These are phyloP conservation scores for Dovyalis caffra DNA, from an alignment of 345 rosid genomes.

Conservation along the genomic window DNA sequence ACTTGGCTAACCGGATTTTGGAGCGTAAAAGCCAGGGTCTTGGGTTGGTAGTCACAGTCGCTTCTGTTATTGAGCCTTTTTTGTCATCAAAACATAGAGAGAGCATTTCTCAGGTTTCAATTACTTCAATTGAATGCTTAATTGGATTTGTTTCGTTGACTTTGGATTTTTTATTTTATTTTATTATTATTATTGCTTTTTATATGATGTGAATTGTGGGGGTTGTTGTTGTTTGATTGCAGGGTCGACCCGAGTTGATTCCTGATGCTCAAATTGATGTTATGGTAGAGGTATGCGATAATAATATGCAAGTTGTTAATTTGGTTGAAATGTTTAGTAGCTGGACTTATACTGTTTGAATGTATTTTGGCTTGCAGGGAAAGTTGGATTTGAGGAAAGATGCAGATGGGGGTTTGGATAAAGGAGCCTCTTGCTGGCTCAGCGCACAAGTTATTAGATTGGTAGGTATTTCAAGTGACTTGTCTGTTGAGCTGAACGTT, in stretches of 20 bases:
- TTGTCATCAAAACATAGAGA: conserved; percentile 43
- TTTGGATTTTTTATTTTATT: not conserved
- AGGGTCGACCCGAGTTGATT: conserved; percentile 72
- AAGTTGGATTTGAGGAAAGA: conserved; percentile 21
- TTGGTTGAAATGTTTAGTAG: conserved; percentile 17
- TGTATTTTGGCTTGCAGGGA: conserved; percentile 40
- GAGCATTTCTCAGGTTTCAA: conserved; percentile 49
- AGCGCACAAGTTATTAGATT: conserved; percentile 54
- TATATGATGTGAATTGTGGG: conserved; percentile 4
- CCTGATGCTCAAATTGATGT: conserved; percentile 68
- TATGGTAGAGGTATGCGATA: conserved; percentile 67
- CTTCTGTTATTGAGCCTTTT: conserved; percentile 85
- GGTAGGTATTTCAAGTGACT: conserved; percentile 39
- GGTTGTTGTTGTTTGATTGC: conserved; percentile 27
- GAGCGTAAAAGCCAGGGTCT: conserved; percentile 24
- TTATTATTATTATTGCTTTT: no score
- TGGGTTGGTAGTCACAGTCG: conserved; percentile 66
- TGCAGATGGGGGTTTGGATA: conserved; percentile 19
- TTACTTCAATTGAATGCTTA: not conserved
- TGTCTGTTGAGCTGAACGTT: not conserved
- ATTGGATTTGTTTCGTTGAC: conserved; percentile 1
- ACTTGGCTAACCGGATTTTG: conserved; percentile 34
- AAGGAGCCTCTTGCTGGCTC: conserved; percentile 46
- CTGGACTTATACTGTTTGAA: conserved; percentile 7
- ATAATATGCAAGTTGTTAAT: not conserved